Conservation (phyloP, 2,329 filamentous ascomycete genomes). For the Epichloe elymi region DNA sequence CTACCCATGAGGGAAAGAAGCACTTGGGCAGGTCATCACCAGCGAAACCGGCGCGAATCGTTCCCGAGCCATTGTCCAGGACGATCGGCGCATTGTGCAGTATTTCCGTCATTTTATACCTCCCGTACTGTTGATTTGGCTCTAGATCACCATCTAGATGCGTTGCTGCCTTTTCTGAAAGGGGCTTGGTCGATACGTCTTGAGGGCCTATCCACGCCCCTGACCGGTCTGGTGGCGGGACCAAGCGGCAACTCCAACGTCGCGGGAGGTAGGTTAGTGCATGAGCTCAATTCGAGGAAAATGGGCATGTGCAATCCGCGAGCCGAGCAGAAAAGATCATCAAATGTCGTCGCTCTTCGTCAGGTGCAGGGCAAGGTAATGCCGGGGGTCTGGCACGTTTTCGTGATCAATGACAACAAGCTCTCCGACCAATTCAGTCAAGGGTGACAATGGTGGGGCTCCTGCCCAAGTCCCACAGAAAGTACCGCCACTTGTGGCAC, state of each 20-base stretch:
- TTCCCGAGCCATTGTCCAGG: slow-evolving; percentile 96
- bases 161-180: neutral
- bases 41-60: slow-evolving; percentile 91
- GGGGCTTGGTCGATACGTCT: neutral
- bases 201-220: neutral
- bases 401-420: neutral
- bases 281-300: neutral
- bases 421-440: neutral
- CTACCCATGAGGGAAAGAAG: slow-evolving; percentile 95
- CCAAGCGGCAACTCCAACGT: neutral
- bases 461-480: neutral
- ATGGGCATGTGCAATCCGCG: neutral
- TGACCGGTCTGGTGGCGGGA: neutral
- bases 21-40: slow-evolving; percentile 93
- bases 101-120: slow-evolving; percentile 37
- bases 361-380: neutral
- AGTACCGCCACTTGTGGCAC: neutral
- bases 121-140: neutral
- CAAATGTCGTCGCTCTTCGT: neutral
- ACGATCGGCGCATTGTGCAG: slow-evolving; percentile 98
- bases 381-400: neutral
- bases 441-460: neutral
- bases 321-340: neutral
- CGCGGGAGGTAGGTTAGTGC: neutral
- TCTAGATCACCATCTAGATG: neutral